Base-by-base conservation (phyloP, 2,329 filamentous ascomycete species). In the Hypoxylon sp. region DNA sequence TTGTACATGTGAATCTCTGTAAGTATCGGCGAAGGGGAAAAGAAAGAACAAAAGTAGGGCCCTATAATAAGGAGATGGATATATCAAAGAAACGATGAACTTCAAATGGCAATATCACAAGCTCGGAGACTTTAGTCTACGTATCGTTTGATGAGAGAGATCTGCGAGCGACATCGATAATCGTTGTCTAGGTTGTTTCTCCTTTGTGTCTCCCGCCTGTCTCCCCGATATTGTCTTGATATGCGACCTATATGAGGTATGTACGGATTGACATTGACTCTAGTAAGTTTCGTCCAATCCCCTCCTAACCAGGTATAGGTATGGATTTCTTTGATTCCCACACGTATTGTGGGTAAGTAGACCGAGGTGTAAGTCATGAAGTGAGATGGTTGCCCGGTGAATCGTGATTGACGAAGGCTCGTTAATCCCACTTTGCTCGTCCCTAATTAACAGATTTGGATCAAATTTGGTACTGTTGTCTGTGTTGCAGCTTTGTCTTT, bases 301-400 rank as follows among this genome's bases (percentile, higher is more conserved):
- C 51, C 44, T 31, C 56, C 22, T 57, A 31, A 51, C 55, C 61
- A 59, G 56, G 52, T 54, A 65, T 65, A 37, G 63, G 2, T 60
- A 44, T n/a, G n/a, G n/a, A n/a, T n/a, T n/a, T n/a, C n/a, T 59
- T 52, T 64, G 58, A 64, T 61, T 58, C 55, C 19, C 29, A 44
- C 56, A 50, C 17, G 39, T 56, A 58, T 56, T 50, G 24, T 35
- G 24, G 65, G 19, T 46, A 31, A 48, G 52, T 52, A 47, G 22
- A 57, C 33, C 47, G 37, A 62, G 51, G 42, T 65, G 33, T 42
- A 68, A 54, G 56, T 62, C 47, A 58, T 55, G 58, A 57, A 65
- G 26, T 42, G 46, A 68, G 65, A 63, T 70, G 65, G 65, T 70
- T 70, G 68, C 68, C 62, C 55, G 68, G 68, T 66, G 65, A 70